These are phyloP conservation scores for Mallotus japonicus DNA, from an alignment of 441 rosid genomes.

Conservation along the genomic window DNA sequence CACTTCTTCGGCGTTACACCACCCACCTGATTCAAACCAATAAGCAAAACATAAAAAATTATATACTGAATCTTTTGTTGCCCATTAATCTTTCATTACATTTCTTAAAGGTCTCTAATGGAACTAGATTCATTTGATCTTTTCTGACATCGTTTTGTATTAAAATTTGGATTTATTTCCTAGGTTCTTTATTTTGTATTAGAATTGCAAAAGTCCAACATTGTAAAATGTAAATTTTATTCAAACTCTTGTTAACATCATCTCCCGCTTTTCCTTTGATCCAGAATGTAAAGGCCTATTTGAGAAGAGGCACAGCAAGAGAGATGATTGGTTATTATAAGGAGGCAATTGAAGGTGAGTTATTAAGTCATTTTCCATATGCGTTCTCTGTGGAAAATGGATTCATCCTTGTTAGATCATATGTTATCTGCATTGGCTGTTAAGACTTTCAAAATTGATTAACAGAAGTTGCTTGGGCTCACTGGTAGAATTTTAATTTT, in stretches of 20 bases:
- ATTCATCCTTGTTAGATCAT: neutral
- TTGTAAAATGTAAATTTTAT: neutral
- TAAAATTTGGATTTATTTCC: neutral
- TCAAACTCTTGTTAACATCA: neutral
- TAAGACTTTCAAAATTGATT: neutral
- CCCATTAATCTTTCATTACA: too few species aligned
- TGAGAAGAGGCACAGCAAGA: conserved; percentile 94
- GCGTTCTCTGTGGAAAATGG: neutral
- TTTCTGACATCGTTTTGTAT: neutral
- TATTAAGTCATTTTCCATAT: neutral
- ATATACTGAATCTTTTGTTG: too few species aligned
- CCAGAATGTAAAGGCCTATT: conserved; percentile 86
- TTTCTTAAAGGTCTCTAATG: neutral
- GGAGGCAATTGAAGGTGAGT: conserved; percentile 83
- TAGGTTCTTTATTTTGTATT: neutral
- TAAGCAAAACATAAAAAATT: too few species aligned
- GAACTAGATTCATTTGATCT: neutral
- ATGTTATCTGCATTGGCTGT: neutral
- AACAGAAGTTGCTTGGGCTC: neutral
- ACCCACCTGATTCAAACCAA: conserved; percentile 51
- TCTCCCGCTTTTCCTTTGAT: conserved; percentile 12
- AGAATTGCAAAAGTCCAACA: neutral
- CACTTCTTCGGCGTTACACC: conserved; percentile 99
- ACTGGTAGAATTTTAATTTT: neutral
- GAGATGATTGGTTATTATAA: conserved; percentile 76